Percentiles rank a stretch among this genome's conserved stretches.
Conservation (phyloP, 2,329 filamentous ascomycete genomes). For the Pseudogymnoascus sp. region DNA sequence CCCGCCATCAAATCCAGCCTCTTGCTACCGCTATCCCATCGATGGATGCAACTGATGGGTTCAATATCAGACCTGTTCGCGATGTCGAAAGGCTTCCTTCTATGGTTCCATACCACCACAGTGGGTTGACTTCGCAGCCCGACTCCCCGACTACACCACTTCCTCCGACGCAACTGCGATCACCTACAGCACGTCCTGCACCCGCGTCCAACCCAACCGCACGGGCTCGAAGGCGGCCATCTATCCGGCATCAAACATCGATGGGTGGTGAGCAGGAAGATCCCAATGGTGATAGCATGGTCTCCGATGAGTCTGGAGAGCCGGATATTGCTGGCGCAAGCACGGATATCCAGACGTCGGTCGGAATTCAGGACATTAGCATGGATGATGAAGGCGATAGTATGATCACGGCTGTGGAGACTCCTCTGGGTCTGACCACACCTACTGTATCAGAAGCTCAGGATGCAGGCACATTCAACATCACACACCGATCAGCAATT, state of each 20-base stretch:
- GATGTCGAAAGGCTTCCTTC: constrained; percentile 77
- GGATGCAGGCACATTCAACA: constrained; percentile 86
- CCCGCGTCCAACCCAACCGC: constrained; percentile 45
- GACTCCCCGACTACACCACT: constrained; percentile 83
- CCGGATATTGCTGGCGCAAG: constrained; percentile 66
- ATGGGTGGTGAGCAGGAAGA: constrained; percentile 82
- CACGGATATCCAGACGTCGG: constrained; percentile 69
- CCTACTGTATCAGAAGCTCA: constrained; percentile 75
- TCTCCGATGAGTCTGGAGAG: constrained; percentile 69
- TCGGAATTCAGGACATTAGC: constrained; percentile 74
- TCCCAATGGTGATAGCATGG: constrained; percentile 71
- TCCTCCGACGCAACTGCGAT: constrained; percentile 55
- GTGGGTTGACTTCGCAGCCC: constrained; percentile 74
- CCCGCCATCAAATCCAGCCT: constrained; percentile 53
- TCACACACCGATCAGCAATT: constrained; percentile 74
- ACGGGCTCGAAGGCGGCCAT: constrained; percentile 63
- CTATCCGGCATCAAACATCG: constrained; percentile 83
- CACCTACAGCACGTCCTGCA: constrained; percentile 46
- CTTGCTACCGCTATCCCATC: constrained; percentile 58
- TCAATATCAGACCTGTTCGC: constrained; percentile 67
- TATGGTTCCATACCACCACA: constrained; percentile 63
- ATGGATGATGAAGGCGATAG: constrained; percentile 69
- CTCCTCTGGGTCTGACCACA: constrained; percentile 65
- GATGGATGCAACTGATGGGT: constrained; percentile 62
- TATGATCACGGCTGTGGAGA: constrained; percentile 63